Conservation (phyloP, 2,329 filamentous ascomycete genomes). For the Tolypocladium tropicale region DNA sequence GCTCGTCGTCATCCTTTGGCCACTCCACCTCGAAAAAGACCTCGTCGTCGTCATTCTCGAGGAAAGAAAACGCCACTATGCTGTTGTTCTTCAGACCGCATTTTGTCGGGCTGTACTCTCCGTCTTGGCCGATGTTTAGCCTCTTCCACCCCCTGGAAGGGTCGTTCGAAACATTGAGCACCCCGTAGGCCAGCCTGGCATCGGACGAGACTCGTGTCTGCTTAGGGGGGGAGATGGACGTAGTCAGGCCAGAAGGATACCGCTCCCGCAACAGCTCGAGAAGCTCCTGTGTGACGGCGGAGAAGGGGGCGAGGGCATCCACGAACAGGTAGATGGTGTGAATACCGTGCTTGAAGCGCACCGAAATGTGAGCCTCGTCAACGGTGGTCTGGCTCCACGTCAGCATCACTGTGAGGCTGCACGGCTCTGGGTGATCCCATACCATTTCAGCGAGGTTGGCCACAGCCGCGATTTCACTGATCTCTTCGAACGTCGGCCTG, state of each 20-base stretch:
- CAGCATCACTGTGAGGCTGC: constrained; percentile 3
- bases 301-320: constrained; percentile 45
- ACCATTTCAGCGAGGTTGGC: neutral
- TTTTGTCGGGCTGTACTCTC: constrained; percentile 27
- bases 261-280: constrained; percentile 46
- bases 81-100: constrained; percentile 36
- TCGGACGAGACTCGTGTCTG: constrained; percentile 28
- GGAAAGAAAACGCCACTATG: constrained; percentile 37
- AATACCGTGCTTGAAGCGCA: constrained; percentile 64
- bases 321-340: constrained; percentile 62
- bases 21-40: constrained; percentile 34
- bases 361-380: constrained; percentile 46
- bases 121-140: constrained; percentile 25
- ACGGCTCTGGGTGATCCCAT: neutral
- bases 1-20: constrained; percentile 31
- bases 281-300: constrained; percentile 46
- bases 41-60: constrained; percentile 28
- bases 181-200: constrained; percentile 34
- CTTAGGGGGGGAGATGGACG: constrained; percentile 18
- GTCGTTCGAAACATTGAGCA: constrained; percentile 34
- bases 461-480: neutral
- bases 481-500: too few relatives aligned
- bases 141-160: constrained; percentile 38
- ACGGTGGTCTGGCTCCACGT: constrained; percentile 8
- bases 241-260: constrained; percentile 42